These are phyloP conservation scores for Porcisia hertigi DNA, from an alignment of 208 protist species.

Conservation along the genomic window DNA sequence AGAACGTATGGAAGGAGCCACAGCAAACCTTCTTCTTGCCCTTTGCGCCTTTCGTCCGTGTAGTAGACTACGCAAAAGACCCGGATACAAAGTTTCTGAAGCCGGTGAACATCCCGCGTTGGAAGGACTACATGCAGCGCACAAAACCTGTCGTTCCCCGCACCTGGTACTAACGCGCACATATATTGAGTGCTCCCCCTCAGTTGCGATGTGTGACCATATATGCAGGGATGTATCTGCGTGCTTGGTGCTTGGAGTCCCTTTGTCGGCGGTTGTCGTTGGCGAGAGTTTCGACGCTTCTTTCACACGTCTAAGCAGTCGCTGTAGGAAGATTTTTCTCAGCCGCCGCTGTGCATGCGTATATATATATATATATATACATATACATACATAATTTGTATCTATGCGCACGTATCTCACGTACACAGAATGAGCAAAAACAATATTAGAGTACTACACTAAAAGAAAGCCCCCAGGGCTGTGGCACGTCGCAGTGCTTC, in stretches of 20 bases:
- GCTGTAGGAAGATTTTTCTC: not conserved
- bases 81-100: conserved; percentile 86
- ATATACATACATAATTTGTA: not conserved
- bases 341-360: not conserved
- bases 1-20: conserved; percentile 85
- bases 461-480: not conserved
- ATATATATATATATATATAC: not conserved
- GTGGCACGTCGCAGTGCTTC: not conserved
- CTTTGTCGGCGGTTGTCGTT: conserved; percentile 8
- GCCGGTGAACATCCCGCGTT: conserved; percentile 84
- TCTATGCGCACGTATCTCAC: not conserved
- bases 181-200: not conserved
- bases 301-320: not conserved
- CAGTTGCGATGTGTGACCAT: not conserved
- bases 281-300: not conserved
- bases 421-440: not conserved
- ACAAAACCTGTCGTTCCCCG: conserved; percentile 86
- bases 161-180: conserved; percentile 79
- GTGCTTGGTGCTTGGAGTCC: not conserved
- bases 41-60: conserved; percentile 83
- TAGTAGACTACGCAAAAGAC: conserved; percentile 90
- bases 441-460: not conserved
- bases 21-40: conserved; percentile 90
- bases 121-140: conserved; percentile 93
- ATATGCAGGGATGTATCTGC: not conserved